Evolutionary conservation across 768 basidiomycete genomes (phyloP), one percentile per base, ranked within the genome.

Genomic region (Kwoniella heveanensis): DNA sequence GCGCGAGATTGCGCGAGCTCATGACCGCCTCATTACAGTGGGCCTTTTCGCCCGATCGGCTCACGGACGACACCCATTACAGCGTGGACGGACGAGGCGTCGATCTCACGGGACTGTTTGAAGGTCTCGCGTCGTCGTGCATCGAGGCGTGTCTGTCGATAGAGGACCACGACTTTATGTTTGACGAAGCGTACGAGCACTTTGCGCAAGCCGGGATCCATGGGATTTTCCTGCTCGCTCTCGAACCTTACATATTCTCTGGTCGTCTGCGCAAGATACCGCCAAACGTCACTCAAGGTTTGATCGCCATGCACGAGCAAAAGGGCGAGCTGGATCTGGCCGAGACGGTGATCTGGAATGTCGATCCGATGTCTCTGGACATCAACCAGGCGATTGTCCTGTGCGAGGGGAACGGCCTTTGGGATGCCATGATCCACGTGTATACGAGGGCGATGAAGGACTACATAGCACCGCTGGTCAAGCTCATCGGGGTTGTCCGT

Each of bases 271-370:
- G 83, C 7, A 82, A 85, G 50, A 85, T 94, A 3, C 93, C 96
- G 13, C 92, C 95, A 9, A 86, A 88, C 36, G 88, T 99, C 62
- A 90, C 91, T 5, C 92, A 99, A 78, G 84, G 86, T 58, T 82
- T 99, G 25, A 85, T 98, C 54, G 85, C 85, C 1, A 80, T 90
- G 47, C 90, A 96, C 71, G 90, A 88, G 50, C 85, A 87, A 30
- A 84, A 86, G 48, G 83, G 83, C 13, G 85, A 87, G 36, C 86
- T 88, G 8, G 89, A 90, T 53, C 83, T 87, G 2, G 90, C 89
- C 1, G 94, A 99, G 78, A 86, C 86, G 29, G 83, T 97, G 60
- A 95, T 99, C 58, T 97, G 93, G 92, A 91, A 95, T 76, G 91
- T 97, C 68, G 91, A 96, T 70, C 92, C 95, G 0, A 81, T 85